Evolutionary conservation across 345 rosid genomes (phyloP).

Genomic region (Conringia planisiliqua): DNA sequence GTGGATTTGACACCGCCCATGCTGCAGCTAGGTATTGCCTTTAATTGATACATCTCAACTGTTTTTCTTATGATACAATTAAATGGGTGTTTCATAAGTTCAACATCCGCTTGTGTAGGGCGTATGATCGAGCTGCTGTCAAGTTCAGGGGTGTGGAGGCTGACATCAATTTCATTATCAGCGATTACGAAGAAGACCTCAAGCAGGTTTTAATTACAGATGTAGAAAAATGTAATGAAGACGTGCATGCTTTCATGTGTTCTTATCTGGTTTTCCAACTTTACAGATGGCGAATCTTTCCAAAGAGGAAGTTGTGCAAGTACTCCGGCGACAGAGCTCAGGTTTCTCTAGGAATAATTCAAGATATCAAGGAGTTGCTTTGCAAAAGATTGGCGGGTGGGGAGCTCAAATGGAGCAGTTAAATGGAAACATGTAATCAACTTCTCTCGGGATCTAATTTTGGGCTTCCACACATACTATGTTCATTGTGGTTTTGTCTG

Average conservation of each 20-base stretch:
- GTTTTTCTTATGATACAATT: background rate
- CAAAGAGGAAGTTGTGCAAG: constrained; percentile 92
- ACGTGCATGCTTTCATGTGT: constrained; percentile 7
- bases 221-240: background rate
- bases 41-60: background rate
- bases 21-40: constrained; percentile 59
- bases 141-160: constrained; percentile 90
- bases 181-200: constrained; percentile 84
- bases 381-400: constrained; percentile 91
- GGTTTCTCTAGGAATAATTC: constrained; percentile 92
- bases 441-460: constrained; percentile 20
- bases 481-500: background rate
- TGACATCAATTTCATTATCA: constrained; percentile 78
- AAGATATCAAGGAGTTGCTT: constrained; percentile 74
- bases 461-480: background rate
- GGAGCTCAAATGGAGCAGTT: constrained; percentile 88
- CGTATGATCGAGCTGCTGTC: constrained; percentile 95
- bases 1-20: constrained; percentile 39
- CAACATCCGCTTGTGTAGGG: constrained; percentile 43
- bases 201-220: constrained; percentile 53
- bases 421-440: constrained; percentile 77
- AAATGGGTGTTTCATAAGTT: background rate
- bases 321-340: constrained; percentile 85
- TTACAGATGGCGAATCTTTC: constrained; percentile 64
- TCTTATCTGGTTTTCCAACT: constrained; percentile 12